A percentile compares a stretch with the other conserved stretches of the same genome.
These are phyloP conservation scores for Aspergillus nidulans DNA, from an alignment of 495 filamentous ascomycete genomes.

Conservation along the genomic window DNA sequence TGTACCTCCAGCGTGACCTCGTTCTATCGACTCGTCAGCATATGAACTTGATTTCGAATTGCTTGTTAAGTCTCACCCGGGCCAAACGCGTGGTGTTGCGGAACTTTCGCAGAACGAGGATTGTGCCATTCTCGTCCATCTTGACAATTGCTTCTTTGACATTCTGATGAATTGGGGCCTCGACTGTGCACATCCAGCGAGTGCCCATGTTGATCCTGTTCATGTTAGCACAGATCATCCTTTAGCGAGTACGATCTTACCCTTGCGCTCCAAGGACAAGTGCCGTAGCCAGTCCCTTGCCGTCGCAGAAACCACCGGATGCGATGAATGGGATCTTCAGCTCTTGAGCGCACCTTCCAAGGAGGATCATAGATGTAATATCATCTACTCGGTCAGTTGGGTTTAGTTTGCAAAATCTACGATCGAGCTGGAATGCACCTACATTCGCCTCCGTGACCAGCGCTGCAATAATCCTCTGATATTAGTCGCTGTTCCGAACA, in stretches of 20 bases:
- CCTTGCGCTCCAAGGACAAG: conserved; percentile 6
- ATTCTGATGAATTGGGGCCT: conserved; percentile 5
- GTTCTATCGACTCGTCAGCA: not conserved
- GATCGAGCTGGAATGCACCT: not conserved
- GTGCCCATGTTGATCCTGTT: conserved; percentile 10
- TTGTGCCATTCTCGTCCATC: conserved; percentile 1
- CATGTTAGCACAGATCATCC: not conserved
- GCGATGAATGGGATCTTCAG: conserved; percentile 6
- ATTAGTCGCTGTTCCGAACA: not conserved
- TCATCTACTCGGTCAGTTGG: not conserved
- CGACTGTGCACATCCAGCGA: conserved; percentile 6
- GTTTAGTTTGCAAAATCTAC: not conserved
- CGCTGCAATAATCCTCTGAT: not conserved
- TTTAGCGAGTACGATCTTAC: not conserved
- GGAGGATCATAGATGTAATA: conserved; percentile 7
- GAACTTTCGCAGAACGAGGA: conserved; percentile 4
- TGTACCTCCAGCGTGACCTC: conserved; percentile 6
- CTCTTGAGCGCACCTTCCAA: conserved; percentile 3
- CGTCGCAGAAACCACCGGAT: conserved; percentile 3
- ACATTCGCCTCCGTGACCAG: conserved; percentile 11
- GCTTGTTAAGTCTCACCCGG: not conserved
- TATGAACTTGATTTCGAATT: not conserved
- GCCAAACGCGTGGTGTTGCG: conserved; percentile 6
- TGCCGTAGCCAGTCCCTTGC: conserved; percentile 6
- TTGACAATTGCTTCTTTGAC: conserved; percentile 5